phyloP scores from a whole-genome alignment of 2,329 filamentous ascomycete species.

The Pezicula carpinea region DNA sequence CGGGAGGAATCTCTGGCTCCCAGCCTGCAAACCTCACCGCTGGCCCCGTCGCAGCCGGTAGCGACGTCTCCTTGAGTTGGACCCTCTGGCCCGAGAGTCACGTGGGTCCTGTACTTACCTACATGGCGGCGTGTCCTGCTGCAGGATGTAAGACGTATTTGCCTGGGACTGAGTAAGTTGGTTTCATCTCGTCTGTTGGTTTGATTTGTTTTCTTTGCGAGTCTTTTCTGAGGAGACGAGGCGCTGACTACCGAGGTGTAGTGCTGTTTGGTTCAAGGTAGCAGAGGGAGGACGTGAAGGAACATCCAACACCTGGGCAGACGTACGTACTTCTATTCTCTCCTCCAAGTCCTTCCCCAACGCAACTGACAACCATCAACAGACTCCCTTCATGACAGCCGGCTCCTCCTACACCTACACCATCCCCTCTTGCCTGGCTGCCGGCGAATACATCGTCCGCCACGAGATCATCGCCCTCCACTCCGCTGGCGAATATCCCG shows the following conservation, averaged over 20 bases:
- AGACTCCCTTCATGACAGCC: conserved; percentile 8
- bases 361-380: no score
- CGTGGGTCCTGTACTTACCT: conserved; percentile 50
- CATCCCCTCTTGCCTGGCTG: conserved; percentile 43
- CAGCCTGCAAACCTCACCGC: conserved; percentile 50
- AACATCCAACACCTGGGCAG: conserved; percentile 10
- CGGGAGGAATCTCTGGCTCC: conserved; percentile 42
- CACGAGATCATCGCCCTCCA: conserved; percentile 27
- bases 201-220: not conserved
- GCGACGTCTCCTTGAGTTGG: conserved; percentile 49
- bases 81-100: conserved; percentile 42
- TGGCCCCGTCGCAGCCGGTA: conserved; percentile 48
- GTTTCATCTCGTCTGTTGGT: not conserved
- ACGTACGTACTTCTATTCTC: not conserved
- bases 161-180: conserved; percentile 36
- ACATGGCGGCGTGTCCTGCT: conserved; percentile 52
- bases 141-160: conserved; percentile 44
- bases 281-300: conserved; percentile 8
- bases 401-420: conserved; percentile 32
- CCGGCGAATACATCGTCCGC: conserved; percentile 33
- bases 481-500: conserved; percentile 4
- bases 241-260: not conserved
- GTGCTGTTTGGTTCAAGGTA: conserved; percentile 16
- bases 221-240: no score
- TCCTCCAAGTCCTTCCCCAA: no score